Evolutionary conservation across 352 stramenopile species (phyloP).

Genomic region (Globisporangium takayamanum): DNA sequence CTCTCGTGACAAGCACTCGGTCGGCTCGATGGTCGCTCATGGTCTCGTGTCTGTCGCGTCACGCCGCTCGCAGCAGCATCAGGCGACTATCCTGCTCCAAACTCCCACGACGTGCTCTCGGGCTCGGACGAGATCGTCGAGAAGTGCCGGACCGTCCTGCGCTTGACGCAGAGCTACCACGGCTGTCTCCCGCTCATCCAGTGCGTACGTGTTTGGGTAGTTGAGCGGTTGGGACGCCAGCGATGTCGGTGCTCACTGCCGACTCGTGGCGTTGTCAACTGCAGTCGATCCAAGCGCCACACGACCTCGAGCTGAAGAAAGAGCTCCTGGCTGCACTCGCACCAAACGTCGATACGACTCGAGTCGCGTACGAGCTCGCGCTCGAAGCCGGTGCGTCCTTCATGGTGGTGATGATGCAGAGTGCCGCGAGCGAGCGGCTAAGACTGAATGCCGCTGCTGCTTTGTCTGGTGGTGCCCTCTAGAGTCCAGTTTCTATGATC

Average conservation of each 20-base stretch:
- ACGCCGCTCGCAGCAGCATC: neutral
- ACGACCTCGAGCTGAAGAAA: slow-evolving; percentile 26
- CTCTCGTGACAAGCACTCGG: too few relatives aligned
- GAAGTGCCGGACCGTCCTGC: slow-evolving; percentile 25
- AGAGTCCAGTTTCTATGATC: slow-evolving; percentile 38
- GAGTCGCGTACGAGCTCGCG: slow-evolving; percentile 33
- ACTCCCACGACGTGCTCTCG: slow-evolving; percentile 33
- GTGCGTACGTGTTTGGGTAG: slow-evolving; percentile 9
- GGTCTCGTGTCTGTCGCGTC: neutral
- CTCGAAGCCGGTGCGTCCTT: slow-evolving; percentile 30
- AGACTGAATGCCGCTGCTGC: too few relatives aligned
- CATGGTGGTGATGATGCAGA: neutral
- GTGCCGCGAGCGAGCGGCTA: too few relatives aligned
- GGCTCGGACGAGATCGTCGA: slow-evolving; percentile 32
- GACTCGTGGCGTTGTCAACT: neutral
- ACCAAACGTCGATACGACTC: slow-evolving; percentile 35
- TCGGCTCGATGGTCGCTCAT: neutral
- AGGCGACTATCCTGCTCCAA: slow-evolving; percentile 24
- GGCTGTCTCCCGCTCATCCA: slow-evolving; percentile 45
- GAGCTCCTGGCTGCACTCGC: slow-evolving; percentile 29
- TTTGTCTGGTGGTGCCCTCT: neutral
- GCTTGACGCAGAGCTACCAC: slow-evolving; percentile 32
- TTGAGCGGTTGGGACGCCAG: too few relatives aligned
- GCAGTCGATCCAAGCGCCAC: slow-evolving; percentile 31
- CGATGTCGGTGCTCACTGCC: neutral